Evolutionary conservation across 2,329 filamentous ascomycete species (phyloP).

Genomic region (Bimuria novae-zelandiae): DNA sequence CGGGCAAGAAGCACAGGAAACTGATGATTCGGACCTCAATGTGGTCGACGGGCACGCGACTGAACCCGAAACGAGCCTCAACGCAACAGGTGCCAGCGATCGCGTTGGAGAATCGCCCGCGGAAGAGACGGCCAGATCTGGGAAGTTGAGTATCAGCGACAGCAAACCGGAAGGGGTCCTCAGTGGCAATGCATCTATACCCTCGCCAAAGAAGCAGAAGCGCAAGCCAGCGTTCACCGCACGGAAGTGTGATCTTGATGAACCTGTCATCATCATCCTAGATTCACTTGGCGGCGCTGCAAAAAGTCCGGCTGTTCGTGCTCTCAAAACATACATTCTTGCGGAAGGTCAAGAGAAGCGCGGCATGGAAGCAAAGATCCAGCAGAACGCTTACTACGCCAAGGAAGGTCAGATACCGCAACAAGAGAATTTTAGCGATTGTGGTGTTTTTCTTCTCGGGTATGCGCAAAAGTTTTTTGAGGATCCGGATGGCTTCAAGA

Average conservation of each 20-base stretch:
- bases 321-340: constrained; percentile 76
- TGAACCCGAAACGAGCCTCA: background rate
- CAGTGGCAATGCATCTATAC: constrained; percentile 12
- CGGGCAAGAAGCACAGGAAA: constrained; percentile 27
- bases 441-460: constrained; percentile 82
- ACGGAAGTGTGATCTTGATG: constrained; percentile 39
- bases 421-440: constrained; percentile 86
- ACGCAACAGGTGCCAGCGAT: background rate
- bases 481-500: constrained; percentile 72
- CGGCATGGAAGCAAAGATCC: constrained; percentile 52
- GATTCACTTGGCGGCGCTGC: constrained; percentile 79
- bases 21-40: constrained; percentile 24
- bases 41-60: constrained; percentile 25
- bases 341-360: constrained; percentile 72
- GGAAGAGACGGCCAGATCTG: constrained; percentile 8
- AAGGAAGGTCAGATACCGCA: constrained; percentile 67
- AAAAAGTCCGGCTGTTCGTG: constrained; percentile 62
- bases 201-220: constrained; percentile 25
- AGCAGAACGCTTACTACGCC: constrained; percentile 66
- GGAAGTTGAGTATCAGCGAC: constrained; percentile 16
- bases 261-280: constrained; percentile 77
- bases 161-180: constrained; percentile 12
- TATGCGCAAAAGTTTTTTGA: constrained; percentile 83
- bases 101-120: constrained; percentile 3
- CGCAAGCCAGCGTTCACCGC: constrained; percentile 20